Base-by-base conservation (phyloP, 768 basidiomycete genomes). In the Boletus coccyginus region DNA sequence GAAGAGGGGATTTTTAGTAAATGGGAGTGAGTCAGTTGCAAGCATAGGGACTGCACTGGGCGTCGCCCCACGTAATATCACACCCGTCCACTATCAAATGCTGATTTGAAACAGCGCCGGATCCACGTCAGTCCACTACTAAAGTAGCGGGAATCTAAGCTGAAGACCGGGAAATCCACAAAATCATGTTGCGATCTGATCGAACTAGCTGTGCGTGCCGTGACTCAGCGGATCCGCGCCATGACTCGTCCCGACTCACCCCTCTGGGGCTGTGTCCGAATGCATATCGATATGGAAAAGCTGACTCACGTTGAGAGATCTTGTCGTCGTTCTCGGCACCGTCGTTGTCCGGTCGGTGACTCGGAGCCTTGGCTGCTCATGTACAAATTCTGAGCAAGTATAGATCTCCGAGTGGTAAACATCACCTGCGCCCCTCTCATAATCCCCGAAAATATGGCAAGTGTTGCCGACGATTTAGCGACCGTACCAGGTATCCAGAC, bases 21-120 rank as follows among this genome's bases (percentile, higher is more conserved):
- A 19, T 21, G 12, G 24, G 48, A 41, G 16, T 5, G 44, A 46
- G 58, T 46, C 57, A 61, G 62, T 54, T 45, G 66, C 62, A 57
- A 58, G 62, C 66, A 69, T 68, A 65, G 66, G 63, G 63, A 64
- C 73, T 63, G 57, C 46, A 53, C n/a, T n/a, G n/a, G n/a, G n/a
- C n/a, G n/a, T n/a, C n/a, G n/a, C n/a, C n/a, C n/a, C n/a, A n/a
- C n/a, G n/a, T n/a, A n/a, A n/a, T n/a, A n/a, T n/a, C n/a, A n/a
- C n/a, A n/a, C n/a, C n/a, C n/a, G n/a, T n/a, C n/a, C n/a, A n/a
- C n/a, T n/a, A n/a, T n/a, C n/a, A n/a, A n/a, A n/a, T n/a, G n/a
- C n/a, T n/a, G n/a, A n/a, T n/a, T n/a, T n/a, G n/a, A n/a, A n/a
- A n/a, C n/a, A n/a, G n/a, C n/a, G n/a, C n/a, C n/a, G n/a, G n/a